phyloP scores from a whole-genome alignment of 2,329 filamentous ascomycete genomes.

The Paecilomyces sp. region DNA sequence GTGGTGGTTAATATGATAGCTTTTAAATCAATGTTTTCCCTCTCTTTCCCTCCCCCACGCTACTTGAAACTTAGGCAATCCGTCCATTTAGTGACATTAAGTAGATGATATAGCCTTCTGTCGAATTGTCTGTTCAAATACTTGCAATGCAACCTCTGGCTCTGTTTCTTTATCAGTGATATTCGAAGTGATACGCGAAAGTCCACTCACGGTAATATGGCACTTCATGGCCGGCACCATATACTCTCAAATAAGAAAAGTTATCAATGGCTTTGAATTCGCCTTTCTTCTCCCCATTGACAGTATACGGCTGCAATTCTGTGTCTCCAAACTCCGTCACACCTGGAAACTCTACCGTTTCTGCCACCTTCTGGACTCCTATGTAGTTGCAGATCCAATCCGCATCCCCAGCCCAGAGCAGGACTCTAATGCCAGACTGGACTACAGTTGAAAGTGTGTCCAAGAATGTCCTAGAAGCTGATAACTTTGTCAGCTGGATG shows the following conservation, averaged over 20 bases:
- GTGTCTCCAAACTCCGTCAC: neutral
- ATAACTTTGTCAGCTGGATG: neutral
- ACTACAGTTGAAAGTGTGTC: neutral
- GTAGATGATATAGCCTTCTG: neutral
- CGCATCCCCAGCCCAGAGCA: neutral
- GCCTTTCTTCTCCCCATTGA: conserved; percentile 42
- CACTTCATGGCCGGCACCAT: conserved; percentile 44
- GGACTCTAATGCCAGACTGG: neutral
- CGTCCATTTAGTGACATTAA: neutral
- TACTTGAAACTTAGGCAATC: too few species aligned
- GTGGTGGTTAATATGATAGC: too few species aligned
- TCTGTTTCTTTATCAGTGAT: conserved; percentile 36
- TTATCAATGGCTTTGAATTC: conserved; percentile 46
- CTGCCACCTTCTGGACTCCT: neutral
- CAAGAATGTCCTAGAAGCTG: neutral
- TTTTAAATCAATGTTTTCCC: too few species aligned
- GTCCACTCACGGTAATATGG: conserved; percentile 40
- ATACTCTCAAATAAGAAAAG: conserved; percentile 44
- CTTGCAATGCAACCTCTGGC: neutral
- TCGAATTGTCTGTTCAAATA: conserved; percentile 52
- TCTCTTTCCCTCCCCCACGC: too few species aligned
- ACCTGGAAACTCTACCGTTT: neutral
- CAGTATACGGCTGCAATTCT: conserved; percentile 35
- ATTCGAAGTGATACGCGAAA: neutral
- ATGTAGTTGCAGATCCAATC: neutral